Percentiles rank a stretch among this genome's conserved stretches.
Conservation (phyloP, 495 filamentous ascomycete genomes). For the Bathelium albidoporum region DNA sequence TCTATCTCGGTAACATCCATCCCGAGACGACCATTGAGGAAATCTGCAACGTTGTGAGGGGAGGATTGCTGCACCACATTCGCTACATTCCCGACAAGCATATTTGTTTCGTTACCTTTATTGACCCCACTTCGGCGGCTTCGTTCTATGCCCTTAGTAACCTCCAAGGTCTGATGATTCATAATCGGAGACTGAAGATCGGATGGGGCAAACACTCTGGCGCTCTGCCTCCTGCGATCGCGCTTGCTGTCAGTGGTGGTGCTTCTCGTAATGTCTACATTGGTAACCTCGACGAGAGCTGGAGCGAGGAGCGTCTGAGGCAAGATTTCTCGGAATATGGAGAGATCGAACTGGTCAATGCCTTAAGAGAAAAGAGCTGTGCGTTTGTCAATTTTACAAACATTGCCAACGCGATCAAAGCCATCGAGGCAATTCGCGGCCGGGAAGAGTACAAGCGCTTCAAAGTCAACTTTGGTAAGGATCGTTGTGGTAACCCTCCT, state of each 20-base stretch:
- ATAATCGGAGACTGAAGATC: constrained; percentile 95
- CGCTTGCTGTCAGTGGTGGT: constrained; percentile 88
- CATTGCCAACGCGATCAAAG: constrained; percentile 98
- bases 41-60: constrained; percentile 82
- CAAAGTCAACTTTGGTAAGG: constrained; percentile 99
- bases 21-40: constrained; percentile 70
- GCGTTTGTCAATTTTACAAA: constrained; percentile 99
- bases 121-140: constrained; percentile 93
- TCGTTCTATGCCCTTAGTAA: constrained; percentile 98
- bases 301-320: constrained; percentile 88
- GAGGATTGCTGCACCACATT: constrained; percentile 90
- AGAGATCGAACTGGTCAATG: constrained; percentile 96
- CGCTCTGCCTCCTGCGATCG: constrained; percentile 91
- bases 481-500: constrained; percentile 92
- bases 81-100: constrained; percentile 99
- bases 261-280: constrained; percentile 96
- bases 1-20: constrained; percentile 97
- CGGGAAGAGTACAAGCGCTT: constrained; percentile 95
- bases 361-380: constrained; percentile 95
- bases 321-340: constrained; percentile 97
- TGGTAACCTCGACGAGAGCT: constrained; percentile 93
- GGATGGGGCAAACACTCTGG: constrained; percentile 99
- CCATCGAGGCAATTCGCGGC: constrained; percentile 87
- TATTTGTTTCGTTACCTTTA: constrained; percentile 99
- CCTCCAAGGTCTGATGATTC: constrained; percentile 95